Evolutionary conservation across 176 grass and related monocot genomes (phyloP), one percentile per base, ranked within the genome.

Genomic region (Ensete glaucum): DNA sequence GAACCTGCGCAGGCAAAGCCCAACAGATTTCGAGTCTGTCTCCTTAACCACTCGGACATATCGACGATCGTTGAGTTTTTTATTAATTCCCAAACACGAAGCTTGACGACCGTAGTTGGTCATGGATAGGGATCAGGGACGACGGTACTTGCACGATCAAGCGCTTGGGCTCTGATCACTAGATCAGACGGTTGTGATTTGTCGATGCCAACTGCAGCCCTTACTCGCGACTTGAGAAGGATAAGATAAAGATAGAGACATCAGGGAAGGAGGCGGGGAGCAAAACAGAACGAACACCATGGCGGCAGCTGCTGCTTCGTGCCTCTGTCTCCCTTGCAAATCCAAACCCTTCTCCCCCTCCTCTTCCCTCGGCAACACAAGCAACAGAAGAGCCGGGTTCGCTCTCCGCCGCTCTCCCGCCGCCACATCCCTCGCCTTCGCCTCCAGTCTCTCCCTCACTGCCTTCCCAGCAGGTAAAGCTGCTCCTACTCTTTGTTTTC

Each of bases 41-140:
- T 81, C 79, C 71, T 69, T 80, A 82, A 79, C 84, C 82, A 72
- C 81, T 86, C 84, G 84, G 84, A 86, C 84, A 82, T 23, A 23
- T 23, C 22, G 22, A 23, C 22, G 22, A 23, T 23, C 22, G 22
- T 23, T 23, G 22, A 23, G 0, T 23, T 23, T 23, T 23, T 23
- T 23, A 23, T 23, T 23, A 23, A 23, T 6, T 43, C 34, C 0
- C 4, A 3, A 5, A 43, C 34, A 6, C 34, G 0, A 43, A 43
- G 6, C 3, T 34, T 34, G 29, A 34, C 3, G 29, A 34, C 29
- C 29, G 29, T 4, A 34, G 29, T 34, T 43, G 34, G 3, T 43
- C 34, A 43, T 43, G 34, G 4, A 6, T 5, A 43, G 34, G 34
- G 34, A 1, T 34, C 29, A 4, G 29, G 29, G 3, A 43, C 34